A percentile compares a stretch with the other conserved stretches of the same genome.
Conservation (phyloP, 768 basidiomycete genomes). For the Trametes sanguinea region DNA sequence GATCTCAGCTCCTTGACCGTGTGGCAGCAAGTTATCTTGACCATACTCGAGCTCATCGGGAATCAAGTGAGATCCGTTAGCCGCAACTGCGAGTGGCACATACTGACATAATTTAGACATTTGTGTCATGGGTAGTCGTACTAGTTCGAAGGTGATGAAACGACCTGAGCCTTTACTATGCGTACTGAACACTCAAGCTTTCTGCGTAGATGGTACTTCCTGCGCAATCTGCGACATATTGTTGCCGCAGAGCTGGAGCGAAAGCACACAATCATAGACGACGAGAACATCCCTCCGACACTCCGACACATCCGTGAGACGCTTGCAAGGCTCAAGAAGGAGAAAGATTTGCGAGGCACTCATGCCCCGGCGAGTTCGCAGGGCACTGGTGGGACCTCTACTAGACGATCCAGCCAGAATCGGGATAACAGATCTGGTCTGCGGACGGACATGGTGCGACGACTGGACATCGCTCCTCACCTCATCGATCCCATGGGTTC, state of each 20-base stretch:
- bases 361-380: background rate
- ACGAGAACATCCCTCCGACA: background rate
- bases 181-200: too few relatives aligned
- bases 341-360: background rate
- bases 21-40: slow-evolving; percentile 33
- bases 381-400: background rate
- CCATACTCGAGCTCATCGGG: slow-evolving; percentile 30
- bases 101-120: slow-evolving; percentile 25
- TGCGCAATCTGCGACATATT: slow-evolving; percentile 26
- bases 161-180: background rate
- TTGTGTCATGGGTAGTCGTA: slow-evolving; percentile 44
- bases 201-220: slow-evolving; percentile 25
- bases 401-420: background rate
- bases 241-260: slow-evolving; percentile 24
- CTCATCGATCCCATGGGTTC: slow-evolving; percentile 25
- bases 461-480: slow-evolving; percentile 25
- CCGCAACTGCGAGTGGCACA: too few relatives aligned
- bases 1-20: slow-evolving; percentile 34
- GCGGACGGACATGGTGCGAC: slow-evolving; percentile 26
- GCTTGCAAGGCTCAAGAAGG: background rate
- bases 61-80: slow-evolving; percentile 24
- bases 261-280: background rate
- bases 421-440: background rate
- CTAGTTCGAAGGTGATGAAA: slow-evolving; percentile 35
- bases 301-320: slow-evolving; percentile 12